phyloP scores from a whole-genome alignment of 2,329 filamentous ascomycete species.

The Monosporascus sp. region DNA sequence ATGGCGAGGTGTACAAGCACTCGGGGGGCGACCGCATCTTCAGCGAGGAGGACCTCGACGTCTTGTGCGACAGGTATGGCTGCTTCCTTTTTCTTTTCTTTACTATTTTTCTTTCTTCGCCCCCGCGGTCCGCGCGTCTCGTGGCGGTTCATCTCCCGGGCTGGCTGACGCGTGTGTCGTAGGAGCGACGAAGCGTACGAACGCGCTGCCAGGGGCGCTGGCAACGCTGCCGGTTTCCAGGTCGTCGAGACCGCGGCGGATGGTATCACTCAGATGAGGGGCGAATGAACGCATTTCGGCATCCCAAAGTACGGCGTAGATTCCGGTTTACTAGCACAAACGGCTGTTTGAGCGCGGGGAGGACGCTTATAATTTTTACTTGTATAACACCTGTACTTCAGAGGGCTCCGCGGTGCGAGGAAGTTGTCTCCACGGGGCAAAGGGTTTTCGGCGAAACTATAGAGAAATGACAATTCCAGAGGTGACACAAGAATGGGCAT shows the following conservation, averaged over 20 bases:
- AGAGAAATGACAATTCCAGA: no score
- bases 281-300: not conserved
- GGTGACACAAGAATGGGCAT: no score
- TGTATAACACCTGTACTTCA: no score
- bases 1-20: constrained; percentile 61
- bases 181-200: constrained; percentile 57
- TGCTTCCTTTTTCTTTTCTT: not conserved
- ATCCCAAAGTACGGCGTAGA: no score
- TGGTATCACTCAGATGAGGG: constrained; percentile 36
- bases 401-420: no score
- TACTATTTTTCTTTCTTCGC: not conserved
- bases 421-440: no score
- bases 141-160: not conserved
- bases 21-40: constrained; percentile 61
- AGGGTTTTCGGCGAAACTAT: no score
- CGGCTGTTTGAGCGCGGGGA: no score
- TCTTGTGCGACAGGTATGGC: constrained; percentile 65
- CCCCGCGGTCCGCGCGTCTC: not conserved
- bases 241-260: constrained; percentile 71
- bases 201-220: constrained; percentile 71
- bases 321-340: no score
- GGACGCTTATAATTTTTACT: no score
- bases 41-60: constrained; percentile 68
- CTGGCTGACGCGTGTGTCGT: constrained; percentile 3
- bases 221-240: constrained; percentile 64